Percentiles rank a stretch among this genome's conserved stretches.
Conservation (phyloP, 257 asterid species). For the Solanum neorickii region DNA sequence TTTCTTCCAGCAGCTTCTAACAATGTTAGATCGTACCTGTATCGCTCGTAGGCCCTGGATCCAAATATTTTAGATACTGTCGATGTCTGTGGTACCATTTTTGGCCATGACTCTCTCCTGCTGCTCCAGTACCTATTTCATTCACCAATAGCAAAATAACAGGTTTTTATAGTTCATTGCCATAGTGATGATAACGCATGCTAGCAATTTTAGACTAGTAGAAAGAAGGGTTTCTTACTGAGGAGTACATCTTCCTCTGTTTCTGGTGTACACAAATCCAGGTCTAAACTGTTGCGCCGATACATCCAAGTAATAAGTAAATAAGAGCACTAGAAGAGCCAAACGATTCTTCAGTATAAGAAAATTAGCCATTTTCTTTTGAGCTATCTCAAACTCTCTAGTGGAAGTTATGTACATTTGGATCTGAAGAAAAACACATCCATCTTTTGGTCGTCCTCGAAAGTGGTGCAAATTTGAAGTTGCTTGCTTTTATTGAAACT, state of each 20-base stretch:
- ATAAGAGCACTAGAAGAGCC: background rate
- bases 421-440: background rate
- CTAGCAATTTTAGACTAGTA: background rate
- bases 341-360: background rate
- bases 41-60: conserved; percentile 61
- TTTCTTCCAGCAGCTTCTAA: conserved; percentile 48
- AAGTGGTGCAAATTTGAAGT: background rate
- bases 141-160: background rate
- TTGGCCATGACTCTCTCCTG: conserved; percentile 74
- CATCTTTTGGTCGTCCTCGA: background rate
- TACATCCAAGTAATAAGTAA: background rate
- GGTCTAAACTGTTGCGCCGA: conserved; percentile 21
- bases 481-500: conserved; percentile 1
- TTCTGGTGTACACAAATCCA: conserved; percentile 69
- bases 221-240: conserved; percentile 22
- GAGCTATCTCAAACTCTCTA: background rate
- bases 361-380: background rate
- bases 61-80: conserved; percentile 73
- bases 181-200: too few species aligned
- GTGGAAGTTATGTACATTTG: background rate
- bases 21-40: conserved; percentile 50
- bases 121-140: conserved; percentile 71
- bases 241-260: conserved; percentile 72
- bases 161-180: background rate
- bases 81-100: conserved; percentile 63